Evolutionary conservation across 2,329 filamentous ascomycete genomes (phyloP), one percentile per base, ranked within the genome.

Genomic region (Monilinia fructicola): DNA sequence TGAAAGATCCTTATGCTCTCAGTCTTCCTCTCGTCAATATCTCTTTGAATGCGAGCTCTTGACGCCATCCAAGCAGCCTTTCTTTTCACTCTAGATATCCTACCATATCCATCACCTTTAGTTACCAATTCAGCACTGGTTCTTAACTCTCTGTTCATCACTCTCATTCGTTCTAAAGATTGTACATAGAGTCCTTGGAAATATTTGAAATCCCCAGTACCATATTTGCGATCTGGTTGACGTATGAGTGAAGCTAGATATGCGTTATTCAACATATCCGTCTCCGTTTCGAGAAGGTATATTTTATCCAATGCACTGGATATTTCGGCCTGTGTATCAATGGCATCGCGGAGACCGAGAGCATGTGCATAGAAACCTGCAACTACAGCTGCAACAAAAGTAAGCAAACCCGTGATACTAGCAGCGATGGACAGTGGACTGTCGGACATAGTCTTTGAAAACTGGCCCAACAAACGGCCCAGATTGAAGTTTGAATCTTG

Each of bases 231-330:
- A 31, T 69, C 65, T 9, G 69, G 67, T 48, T 72, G 67, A 28
- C 69, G 71, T n/a, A 71, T 68, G 46, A 68, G 59, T 14, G 68
- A 69, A 16, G 69, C 69, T 6, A 68, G 46, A 52, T 70, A 68
- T 58, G 69, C 68, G 52, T 70, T 72, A 28, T 72, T 71, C n/a
- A 70, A 53, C 71, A 72, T 71, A 40, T 67, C 64, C 3, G 71
- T 72, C 31, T 71, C 68, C 18, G 69, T 71, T 56, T 71, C 68
- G 31, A 72, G 67, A 59, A 70, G 67, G 14, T 69, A 68, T 31
- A 70, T 69, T 58, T 72, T 68, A 28, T 72, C 69, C n/a, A 71
- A 54, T n/a, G 69, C 68, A 46, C 52, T 67, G 0, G 70, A 68
- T 18, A 72, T 55, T 52, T 71, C 71, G 21, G 67, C 68, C 46